Conservation (phyloP, 495 filamentous ascomycete genomes). For the Daldinia grandis region DNA sequence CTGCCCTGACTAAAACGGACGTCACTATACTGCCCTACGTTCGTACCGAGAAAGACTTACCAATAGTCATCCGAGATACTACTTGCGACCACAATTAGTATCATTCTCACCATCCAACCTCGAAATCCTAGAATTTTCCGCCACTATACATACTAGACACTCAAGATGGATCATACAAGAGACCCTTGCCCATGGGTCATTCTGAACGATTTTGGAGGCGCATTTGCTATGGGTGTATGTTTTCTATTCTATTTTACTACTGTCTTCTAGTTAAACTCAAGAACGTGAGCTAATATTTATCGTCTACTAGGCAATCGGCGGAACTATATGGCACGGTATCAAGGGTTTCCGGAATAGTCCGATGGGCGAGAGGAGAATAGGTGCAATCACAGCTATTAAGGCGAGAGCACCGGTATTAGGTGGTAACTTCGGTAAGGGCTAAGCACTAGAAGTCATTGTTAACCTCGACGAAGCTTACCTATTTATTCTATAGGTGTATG, state of each 20-base stretch:
- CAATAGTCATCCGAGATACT: neutral
- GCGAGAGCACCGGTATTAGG: constrained; percentile 93
- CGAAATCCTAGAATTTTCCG: neutral
- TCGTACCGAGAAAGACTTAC: neutral
- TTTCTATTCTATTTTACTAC: neutral
- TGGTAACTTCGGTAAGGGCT: constrained; percentile 82
- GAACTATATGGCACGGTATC: constrained; percentile 96
- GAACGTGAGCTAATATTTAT: constrained; percentile 1
- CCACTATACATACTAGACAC: constrained; percentile 6
- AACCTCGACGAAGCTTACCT: constrained; percentile 1
- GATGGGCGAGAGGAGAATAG: constrained; percentile 94
- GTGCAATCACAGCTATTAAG: constrained; percentile 96
- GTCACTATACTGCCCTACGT: neutral
- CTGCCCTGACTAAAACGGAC: neutral
- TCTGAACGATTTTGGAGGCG: constrained; percentile 95
- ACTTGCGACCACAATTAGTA: neutral
- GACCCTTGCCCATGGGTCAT: constrained; percentile 96
- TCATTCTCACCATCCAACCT: neutral
- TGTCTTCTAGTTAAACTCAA: neutral
- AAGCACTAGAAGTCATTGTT: neutral
- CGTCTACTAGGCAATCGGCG: constrained; percentile 76
- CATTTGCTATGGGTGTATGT: constrained; percentile 96
- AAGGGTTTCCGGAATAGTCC: constrained; percentile 92
- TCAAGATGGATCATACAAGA: constrained; percentile 79
- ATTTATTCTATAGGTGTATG: constrained; percentile 67